These are phyloP conservation scores for Chrysophaeum taylorii DNA, from an alignment of 352 stramenopile species.

Conservation along the genomic window DNA sequence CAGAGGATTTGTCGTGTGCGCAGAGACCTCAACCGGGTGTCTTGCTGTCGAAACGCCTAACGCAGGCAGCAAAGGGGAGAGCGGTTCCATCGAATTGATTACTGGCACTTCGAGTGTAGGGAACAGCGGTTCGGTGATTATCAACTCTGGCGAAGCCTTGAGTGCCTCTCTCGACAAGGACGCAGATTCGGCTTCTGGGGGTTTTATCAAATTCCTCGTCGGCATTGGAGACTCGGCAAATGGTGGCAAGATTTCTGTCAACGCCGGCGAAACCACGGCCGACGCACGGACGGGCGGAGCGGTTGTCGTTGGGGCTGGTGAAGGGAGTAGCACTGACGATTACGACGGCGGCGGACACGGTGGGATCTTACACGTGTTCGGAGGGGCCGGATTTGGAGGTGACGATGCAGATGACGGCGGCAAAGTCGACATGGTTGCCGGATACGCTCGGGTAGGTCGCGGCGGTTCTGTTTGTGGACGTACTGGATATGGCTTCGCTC, in stretches of 20 bases:
- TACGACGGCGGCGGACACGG: conserved; percentile 59
- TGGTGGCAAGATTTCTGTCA: conserved; percentile 24
- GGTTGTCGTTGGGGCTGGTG: conserved; percentile 38
- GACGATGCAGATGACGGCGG: conserved; percentile 55
- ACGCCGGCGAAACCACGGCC: conserved; percentile 23
- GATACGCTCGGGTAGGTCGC: conserved; percentile 27
- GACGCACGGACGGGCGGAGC: conserved; percentile 32
- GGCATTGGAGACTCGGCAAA: conserved; percentile 24
- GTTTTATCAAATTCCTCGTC: conserved; percentile 32
- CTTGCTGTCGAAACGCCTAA: conserved; percentile 40
- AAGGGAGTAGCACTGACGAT: conserved; percentile 39
- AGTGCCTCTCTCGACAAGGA: too few relatives aligned
- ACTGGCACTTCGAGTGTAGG: conserved; percentile 41
- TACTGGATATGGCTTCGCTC: conserved; percentile 19
- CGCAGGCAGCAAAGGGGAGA: conserved; percentile 37
- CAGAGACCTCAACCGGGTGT: conserved; percentile 34
- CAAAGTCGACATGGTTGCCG: conserved; percentile 50
- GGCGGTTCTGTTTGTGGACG: conserved; percentile 24
- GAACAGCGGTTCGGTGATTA: conserved; percentile 34
- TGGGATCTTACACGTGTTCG: conserved; percentile 57
- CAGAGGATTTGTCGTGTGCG: too few relatives aligned
- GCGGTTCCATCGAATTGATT: conserved; percentile 36
- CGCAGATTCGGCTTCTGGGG: too few relatives aligned
- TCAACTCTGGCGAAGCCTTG: conserved; percentile 34
- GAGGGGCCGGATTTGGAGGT: conserved; percentile 61